Conservation (phyloP, 345 rosid species). For the Crucihimalaya himalaica region DNA sequence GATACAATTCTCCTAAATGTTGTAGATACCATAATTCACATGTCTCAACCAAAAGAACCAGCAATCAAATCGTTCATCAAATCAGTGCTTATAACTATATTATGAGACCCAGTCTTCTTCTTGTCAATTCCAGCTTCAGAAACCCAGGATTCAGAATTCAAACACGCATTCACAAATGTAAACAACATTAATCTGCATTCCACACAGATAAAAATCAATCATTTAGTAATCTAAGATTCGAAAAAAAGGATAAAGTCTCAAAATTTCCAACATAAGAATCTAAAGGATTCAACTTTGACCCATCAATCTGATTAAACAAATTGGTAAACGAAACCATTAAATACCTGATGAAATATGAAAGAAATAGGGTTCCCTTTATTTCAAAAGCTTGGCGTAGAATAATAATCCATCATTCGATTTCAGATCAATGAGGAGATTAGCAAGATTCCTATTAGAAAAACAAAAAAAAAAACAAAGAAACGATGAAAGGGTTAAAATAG, state of each 20-base stretch:
- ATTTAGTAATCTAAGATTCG: slow-evolving; percentile 6
- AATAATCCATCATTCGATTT: slow-evolving; percentile 38
- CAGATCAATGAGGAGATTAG: slow-evolving; percentile 11
- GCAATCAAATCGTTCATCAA: slow-evolving; percentile 57
- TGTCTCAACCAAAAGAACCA: slow-evolving; percentile 71
- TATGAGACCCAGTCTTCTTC: slow-evolving; percentile 44
- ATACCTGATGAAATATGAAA: slow-evolving; percentile 40
- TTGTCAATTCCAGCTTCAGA: slow-evolving; percentile 48
- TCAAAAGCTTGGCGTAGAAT: slow-evolving; percentile 35
- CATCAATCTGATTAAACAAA: background rate
- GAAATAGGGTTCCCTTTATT: slow-evolving; percentile 15
- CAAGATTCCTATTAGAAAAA: background rate
- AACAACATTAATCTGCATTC: slow-evolving; percentile 78
- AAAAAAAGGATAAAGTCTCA: background rate
- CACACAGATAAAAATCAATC: background rate
- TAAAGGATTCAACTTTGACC: slow-evolving; percentile 7
- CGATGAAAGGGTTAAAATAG: slow-evolving; percentile 22
- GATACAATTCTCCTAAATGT: slow-evolving; percentile 71
- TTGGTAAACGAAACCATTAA: too few relatives aligned
- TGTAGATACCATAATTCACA: slow-evolving; percentile 83
- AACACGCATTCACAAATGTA: slow-evolving; percentile 54
- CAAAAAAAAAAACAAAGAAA: background rate
- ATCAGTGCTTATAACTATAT: slow-evolving; percentile 43
- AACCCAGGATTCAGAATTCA: slow-evolving; percentile 59
- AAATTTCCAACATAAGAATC: slow-evolving; percentile 21